Evolutionary conservation across 768 basidiomycete species (phyloP), one percentile per base, ranked within the genome.

Genomic region (Tulasnella sp.): DNA sequence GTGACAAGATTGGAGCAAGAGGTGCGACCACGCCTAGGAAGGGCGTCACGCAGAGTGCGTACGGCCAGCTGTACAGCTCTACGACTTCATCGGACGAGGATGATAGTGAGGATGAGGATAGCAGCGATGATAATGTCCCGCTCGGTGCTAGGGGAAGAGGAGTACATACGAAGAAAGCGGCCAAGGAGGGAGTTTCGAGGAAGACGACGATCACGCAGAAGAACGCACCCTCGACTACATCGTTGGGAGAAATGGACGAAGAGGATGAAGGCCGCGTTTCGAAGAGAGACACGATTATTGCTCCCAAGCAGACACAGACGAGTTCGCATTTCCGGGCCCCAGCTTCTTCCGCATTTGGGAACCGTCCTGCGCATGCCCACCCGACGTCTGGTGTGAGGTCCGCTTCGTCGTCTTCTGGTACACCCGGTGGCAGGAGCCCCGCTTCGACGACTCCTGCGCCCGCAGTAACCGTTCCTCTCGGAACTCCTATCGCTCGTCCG

Each of bases 201-300:
- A 74, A 74, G 58, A 74, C 45, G 49, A 74, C 73, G 5, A 74
- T 74, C 58, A 74, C 73, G 29, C 73, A 74, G 73, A 74, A 74
- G 38, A 36, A 38, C 34, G 72, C 72, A 25, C 37, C 69, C 5
- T 38, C 69, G 36, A 38, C 69, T 8, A 42, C 69, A 17, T 70
- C 69, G 3, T 25, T 38, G 29, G 37, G 36, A 8, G 29, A 36
- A n/a, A 70, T 36, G 58, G 58, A 64, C 29, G 31, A 34, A n/a
- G 58, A 64, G 4, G 58, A 58, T 29, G 58, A 64, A 11, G 54
- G 11, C 11, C 58, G 58, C 15, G 25, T 14, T 12, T 64, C 58
- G 58, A 64, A 64, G 58, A 64, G 58, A 29, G 58, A 64, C 14
- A 64, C 58, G 58, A 64, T 64, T 11, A 64, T 64, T 12, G 58